Base-by-base conservation (phyloP, 176 grass and related monocot species). In the Cymbopogon citratus region DNA sequence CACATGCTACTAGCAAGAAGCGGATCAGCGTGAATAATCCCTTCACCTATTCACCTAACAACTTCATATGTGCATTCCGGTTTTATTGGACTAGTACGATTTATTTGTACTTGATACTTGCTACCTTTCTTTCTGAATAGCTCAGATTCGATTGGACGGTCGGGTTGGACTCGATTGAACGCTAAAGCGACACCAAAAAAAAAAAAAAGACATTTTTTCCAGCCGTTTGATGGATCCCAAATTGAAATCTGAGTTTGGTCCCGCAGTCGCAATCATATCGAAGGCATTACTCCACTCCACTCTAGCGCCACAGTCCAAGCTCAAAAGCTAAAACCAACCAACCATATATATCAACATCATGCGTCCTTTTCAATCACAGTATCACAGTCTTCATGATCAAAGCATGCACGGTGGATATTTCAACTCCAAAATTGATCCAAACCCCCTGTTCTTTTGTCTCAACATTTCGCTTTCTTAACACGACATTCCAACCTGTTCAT, bases 111-210 rank as follows among this genome's bases (percentile, higher is more conserved):
- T 38, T 34, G 14, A 16, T 33, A 36, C 13, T 64, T 56, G 52
- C 19, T n/a, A 38, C n/a, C 12, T 44, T 63, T 65, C 1, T 31
- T 59, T 27, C 52, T 16, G 26, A n/a, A 66, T 23, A 78, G 26
- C 4, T 23, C 10, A 34, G 24, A 24, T 66, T 31, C 45, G 27
- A 48, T 66, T 66, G 10, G 25, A 4, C 19, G 10, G 44, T 3
- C 19, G 10, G 44, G 7, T 10, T 51, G 43, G 43, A 67, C 19
- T 66, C 12, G 16, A 31, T 35, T 19, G 2, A 19, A 36, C 62
- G 39, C 76, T 78, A 46, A 46, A 78, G 76, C 9, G 59, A 78
- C 57, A 19, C n/a, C n/a, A n/a, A n/a, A n/a, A n/a, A n/a, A n/a
- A n/a, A 9, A 11, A 21, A 0, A 11, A 12, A 16, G 8, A 64